A percentile compares a stretch with the other conserved stretches of the same genome.
Evolutionary conservation across 176 grass and related monocot species (phyloP).

Genomic region (Saccharum spontaneum): DNA sequence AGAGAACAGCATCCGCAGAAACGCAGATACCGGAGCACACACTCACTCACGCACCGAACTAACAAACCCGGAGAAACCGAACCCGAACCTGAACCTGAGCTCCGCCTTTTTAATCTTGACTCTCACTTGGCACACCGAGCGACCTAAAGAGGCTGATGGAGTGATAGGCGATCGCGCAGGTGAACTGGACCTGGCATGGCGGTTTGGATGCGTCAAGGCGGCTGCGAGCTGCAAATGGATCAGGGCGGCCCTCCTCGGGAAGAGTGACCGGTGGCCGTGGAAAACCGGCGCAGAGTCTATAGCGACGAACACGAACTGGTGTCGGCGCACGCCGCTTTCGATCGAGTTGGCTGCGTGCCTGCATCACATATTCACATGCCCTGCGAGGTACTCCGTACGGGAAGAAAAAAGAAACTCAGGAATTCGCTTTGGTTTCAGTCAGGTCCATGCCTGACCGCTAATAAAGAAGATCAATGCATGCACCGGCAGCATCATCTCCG

Average conservation of each 20-base stretch:
- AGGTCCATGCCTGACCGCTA: conserved; percentile 2
- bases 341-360: neutral
- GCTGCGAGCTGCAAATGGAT: neutral
- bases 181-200: neutral
- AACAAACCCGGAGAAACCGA: too few species aligned
- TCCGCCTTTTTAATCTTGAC: too few species aligned
- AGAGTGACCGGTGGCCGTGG: neutral
- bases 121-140: too few species aligned
- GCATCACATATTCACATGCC: neutral
- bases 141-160: too few species aligned
- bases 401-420: neutral
- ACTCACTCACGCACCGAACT: too few species aligned
- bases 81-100: too few species aligned
- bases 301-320: neutral
- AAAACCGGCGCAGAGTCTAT: neutral
- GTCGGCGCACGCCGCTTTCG: neutral
- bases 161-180: neutral
- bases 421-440: neutral
- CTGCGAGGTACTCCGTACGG: neutral
- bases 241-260: neutral
- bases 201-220: neutral
- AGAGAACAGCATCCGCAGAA: too few species aligned
- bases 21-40: too few species aligned
- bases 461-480: neutral
- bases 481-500: neutral